Evolutionary conservation across 1,284 basidiomycete genomes (phyloP), one percentile per base, ranked within the genome.

Genomic region (Ustilago bromivora): DNA sequence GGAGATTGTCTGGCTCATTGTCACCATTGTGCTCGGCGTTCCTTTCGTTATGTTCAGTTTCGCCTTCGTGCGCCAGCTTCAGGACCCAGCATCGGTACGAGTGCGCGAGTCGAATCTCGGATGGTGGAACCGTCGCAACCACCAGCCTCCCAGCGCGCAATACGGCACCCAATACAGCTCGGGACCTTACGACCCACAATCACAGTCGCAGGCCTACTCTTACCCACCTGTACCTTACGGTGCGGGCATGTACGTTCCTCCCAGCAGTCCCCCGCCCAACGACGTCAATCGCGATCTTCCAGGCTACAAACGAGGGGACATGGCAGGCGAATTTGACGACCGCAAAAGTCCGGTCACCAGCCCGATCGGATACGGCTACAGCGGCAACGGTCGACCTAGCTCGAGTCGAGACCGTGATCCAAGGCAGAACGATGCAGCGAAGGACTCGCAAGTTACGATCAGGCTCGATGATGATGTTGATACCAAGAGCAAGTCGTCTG

Each of bases 31-130:
- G 23, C 38, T 83, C 31, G 82, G 82, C 23, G 34, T 74, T 10
- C 68, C 81, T 4, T 82, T 83, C 41, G 73, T 82, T 53, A 40
- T 78, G 52, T 76, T 83, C 69, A 69, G 70, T 76, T 83, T 83
- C 31, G 79, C 71, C 4, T 83, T 80, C 53, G 79, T 76, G 13
- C 53, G 79, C 2, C 79, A 83, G 61, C 58, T 83, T 28, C 66
- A 56, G 23, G 74, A 83, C 51, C 82, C 82, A 5, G 40, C 55
- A 47, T 71, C 65, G 32, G 78, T 79, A 2, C 66, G 81, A 13
- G 64, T 67, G 23, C 49, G 64, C 46, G 56, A 67, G 46, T 47
- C 58, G 53, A 60, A 63, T 57, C 31, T 65, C 28, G 61, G 64
- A 15, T 70, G 76, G 67, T 71, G 66, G 66, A 55, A 65, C 28